Percentiles rank a stretch among this genome's conserved stretches.
Conservation (phyloP, 2,329 filamentous ascomycete genomes). For the Xylariaceae sp. region DNA sequence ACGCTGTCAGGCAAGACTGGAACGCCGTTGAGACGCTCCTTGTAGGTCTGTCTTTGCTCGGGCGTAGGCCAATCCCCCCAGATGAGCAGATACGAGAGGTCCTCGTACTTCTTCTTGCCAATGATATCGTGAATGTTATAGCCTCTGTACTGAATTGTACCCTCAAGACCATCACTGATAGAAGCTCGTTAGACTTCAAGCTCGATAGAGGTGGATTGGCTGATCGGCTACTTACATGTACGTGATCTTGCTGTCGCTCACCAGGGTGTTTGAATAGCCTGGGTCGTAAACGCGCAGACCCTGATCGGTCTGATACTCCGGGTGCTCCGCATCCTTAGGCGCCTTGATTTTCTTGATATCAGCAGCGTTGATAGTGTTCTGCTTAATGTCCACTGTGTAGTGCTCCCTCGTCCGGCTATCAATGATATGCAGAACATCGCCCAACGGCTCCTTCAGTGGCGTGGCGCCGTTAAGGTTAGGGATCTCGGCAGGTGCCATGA, state of each 20-base stretch:
- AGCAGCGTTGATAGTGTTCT: constrained; percentile 16
- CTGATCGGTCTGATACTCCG: constrained; percentile 18
- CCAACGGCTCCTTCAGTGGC: constrained; percentile 4
- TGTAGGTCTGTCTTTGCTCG: constrained; percentile 11
- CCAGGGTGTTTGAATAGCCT: constrained; percentile 17
- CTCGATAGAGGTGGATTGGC: background rate
- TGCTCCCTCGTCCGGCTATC: constrained; percentile 17
- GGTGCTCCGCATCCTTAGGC: constrained; percentile 15
- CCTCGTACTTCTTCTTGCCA: constrained; percentile 14
- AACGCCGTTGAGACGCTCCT: constrained; percentile 14
- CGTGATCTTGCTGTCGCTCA: constrained; percentile 20
- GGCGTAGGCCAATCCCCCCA: constrained; percentile 15
- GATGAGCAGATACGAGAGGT: constrained; percentile 17
- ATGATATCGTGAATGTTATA: constrained; percentile 18
- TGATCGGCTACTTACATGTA: constrained; percentile 14
- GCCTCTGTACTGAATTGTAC: constrained; percentile 15
- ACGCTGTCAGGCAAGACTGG: constrained; percentile 12
- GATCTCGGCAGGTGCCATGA: constrained; percentile 5
- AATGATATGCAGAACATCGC: constrained; percentile 15
- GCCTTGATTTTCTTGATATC: constrained; percentile 17
- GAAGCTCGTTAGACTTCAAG: background rate
- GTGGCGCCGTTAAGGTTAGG: constrained; percentile 7
- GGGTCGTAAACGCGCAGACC: constrained; percentile 18
- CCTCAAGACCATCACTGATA: constrained; percentile 11
- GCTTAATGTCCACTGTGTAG: constrained; percentile 8